Conservation (phyloP, 2,329 filamentous ascomycete genomes). For the Pleoardoris graminearum region DNA sequence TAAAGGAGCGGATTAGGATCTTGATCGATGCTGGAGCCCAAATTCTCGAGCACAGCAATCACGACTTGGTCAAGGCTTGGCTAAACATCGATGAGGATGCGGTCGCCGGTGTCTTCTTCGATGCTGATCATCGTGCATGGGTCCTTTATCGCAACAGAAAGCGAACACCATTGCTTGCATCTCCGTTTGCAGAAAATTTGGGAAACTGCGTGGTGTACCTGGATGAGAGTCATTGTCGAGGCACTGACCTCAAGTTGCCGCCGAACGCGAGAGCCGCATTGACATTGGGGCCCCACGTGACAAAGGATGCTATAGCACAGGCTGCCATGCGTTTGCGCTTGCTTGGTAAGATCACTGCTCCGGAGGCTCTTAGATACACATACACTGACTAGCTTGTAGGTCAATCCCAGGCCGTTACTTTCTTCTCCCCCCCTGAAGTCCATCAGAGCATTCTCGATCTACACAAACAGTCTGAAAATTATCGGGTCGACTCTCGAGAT, state of each 20-base stretch:
- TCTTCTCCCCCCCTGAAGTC: slow-evolving; percentile 63
- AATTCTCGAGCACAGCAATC: slow-evolving; percentile 64
- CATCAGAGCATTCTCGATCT: slow-evolving; percentile 60
- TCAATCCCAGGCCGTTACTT: slow-evolving; percentile 58
- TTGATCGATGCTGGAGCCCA: slow-evolving; percentile 68
- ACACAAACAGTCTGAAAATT: background rate
- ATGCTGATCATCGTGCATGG: slow-evolving; percentile 50
- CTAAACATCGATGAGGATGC: slow-evolving; percentile 51
- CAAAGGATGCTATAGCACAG: slow-evolving; percentile 66
- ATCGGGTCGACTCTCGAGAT: slow-evolving; percentile 52
- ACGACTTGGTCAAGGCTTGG: slow-evolving; percentile 56
- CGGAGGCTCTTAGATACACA: too few relatives aligned
- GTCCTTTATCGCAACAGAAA: slow-evolving; percentile 49
- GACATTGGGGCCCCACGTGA: slow-evolving; percentile 60
- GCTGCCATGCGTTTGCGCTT: slow-evolving; percentile 69
- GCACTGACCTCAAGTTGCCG: slow-evolving; percentile 63
- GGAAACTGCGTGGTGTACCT: slow-evolving; percentile 60
- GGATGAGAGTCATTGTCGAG: slow-evolving; percentile 64
- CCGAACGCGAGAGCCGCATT: slow-evolving; percentile 54
- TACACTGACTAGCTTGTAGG: slow-evolving; percentile 11
- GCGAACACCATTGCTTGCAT: slow-evolving; percentile 54
- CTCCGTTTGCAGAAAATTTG: slow-evolving; percentile 60
- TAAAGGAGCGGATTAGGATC: slow-evolving; percentile 49
- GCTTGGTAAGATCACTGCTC: slow-evolving; percentile 43
- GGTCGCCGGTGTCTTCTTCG: slow-evolving; percentile 60